Evolutionary conservation across 2,329 filamentous ascomycete genomes (phyloP).

Genomic region (Penicillium sp.): DNA sequence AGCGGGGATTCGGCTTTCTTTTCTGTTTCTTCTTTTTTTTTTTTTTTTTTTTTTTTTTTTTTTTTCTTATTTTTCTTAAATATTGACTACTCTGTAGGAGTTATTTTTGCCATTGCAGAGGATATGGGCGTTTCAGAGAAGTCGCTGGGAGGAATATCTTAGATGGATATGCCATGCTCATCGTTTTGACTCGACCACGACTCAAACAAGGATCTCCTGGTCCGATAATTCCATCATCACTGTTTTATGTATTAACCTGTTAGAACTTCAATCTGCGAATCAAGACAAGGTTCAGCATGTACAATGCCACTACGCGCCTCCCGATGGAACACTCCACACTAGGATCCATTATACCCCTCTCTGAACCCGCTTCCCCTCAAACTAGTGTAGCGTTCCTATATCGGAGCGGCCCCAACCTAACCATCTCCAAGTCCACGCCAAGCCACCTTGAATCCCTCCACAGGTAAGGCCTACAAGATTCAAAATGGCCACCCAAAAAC

Average conservation of each 20-base stretch:
- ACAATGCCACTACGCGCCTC: not conserved
- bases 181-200: not conserved
- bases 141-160: not conserved
- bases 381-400: not conserved
- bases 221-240: not conserved
- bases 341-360: not conserved
- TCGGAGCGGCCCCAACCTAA: conserved; percentile 1
- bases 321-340: not conserved
- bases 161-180: not conserved
- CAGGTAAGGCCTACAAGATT: not conserved
- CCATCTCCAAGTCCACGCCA: not conserved
- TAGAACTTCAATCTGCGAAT: no score
- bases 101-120: not conserved
- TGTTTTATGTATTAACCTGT: no score
- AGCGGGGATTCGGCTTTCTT: not conserved
- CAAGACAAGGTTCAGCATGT: not conserved
- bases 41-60: not conserved
- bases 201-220: not conserved
- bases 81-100: not conserved
- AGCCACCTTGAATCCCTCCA: not conserved
- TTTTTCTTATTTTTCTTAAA: not conserved
- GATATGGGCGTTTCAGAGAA: not conserved
- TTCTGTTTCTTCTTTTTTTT: not conserved
- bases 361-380: not conserved
- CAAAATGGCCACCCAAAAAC: conserved; percentile 17